Conservation (phyloP, 108 stramenopile genomes). For the Chaetoceros muelleri region DNA sequence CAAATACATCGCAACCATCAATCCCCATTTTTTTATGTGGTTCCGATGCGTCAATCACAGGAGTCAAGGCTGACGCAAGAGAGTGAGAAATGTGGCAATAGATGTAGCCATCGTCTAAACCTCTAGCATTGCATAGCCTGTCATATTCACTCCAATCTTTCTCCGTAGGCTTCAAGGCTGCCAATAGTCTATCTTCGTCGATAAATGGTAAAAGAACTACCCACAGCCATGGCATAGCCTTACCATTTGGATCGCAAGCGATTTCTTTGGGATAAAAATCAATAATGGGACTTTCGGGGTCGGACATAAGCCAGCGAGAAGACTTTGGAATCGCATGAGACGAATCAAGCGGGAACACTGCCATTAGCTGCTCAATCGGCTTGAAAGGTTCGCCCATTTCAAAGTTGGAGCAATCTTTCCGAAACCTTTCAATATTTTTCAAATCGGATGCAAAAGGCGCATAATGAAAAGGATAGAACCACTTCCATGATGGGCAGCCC, state of each 20-base stretch:
- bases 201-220: conserved; percentile 98
- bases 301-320: conserved; percentile 82
- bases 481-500: conserved; percentile 93
- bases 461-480: conserved; percentile 98
- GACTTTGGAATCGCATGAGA: conserved; percentile 92
- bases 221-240: conserved; percentile 98
- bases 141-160: conserved; percentile 75
- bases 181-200: conserved; percentile 85
- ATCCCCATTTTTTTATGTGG: conserved; percentile 35
- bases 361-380: conserved; percentile 96
- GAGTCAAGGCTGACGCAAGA: conserved; percentile 37
- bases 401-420: conserved; percentile 63
- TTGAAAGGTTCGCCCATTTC: conserved; percentile 86
- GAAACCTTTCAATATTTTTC: conserved; percentile 83
- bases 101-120: conserved; percentile 82
- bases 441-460: conserved; percentile 98
- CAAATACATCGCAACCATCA: conserved; percentile 46
- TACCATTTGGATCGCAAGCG: conserved; percentile 96
- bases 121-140: conserved; percentile 64
- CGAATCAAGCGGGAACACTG: conserved; percentile 90
- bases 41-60: conserved; percentile 35
- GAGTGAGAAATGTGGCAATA: conserved; percentile 57
- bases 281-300: conserved; percentile 86
- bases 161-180: conserved; percentile 77
- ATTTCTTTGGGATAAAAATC: conserved; percentile 95